A percentile compares a stretch with the other conserved stretches of the same genome.
phyloP scores from a whole-genome alignment of 2,329 filamentous ascomycete genomes.

The Shiraia bambusicola region DNA sequence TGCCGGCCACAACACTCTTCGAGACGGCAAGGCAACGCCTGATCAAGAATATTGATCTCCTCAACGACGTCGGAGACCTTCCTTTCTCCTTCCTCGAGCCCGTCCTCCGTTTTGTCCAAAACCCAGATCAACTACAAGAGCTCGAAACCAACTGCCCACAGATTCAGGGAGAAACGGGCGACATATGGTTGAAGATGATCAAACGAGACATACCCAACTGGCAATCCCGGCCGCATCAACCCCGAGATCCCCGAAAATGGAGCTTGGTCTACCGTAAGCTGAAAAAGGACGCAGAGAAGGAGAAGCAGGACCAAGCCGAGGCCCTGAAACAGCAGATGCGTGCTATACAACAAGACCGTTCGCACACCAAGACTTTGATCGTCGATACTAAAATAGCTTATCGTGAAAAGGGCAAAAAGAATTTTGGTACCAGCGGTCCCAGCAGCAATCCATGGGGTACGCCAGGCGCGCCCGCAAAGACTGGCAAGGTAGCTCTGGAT shows the following conservation, averaged over 20 bases:
- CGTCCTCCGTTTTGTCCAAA: constrained; percentile 71
- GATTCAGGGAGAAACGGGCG: constrained; percentile 66
- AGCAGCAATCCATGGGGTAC: constrained; percentile 22
- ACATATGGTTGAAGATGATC: constrained; percentile 80
- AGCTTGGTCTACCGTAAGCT: constrained; percentile 68
- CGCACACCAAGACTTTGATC: constrained; percentile 35
- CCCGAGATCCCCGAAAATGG: constrained; percentile 69
- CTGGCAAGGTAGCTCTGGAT: constrained; percentile 40
- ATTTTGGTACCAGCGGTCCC: constrained; percentile 18
- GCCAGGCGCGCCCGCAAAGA: constrained; percentile 34
- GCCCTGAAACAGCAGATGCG: constrained; percentile 35
- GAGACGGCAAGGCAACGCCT: constrained; percentile 45
- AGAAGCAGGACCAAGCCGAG: constrained; percentile 36
- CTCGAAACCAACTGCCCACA: constrained; percentile 79
- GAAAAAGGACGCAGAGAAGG: constrained; percentile 43
- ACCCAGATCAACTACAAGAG: constrained; percentile 67
- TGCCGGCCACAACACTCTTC: constrained; percentile 43
- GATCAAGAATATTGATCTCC: constrained; percentile 45
- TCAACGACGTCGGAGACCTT: constrained; percentile 72
- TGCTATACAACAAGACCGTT: constrained; percentile 33
- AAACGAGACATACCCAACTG: constrained; percentile 71
- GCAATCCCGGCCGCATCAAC: constrained; percentile 63
- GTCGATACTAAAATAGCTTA: constrained; percentile 31
- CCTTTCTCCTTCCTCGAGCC: constrained; percentile 66
- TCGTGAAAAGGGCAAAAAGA: constrained; percentile 18